A percentile compares a stretch with the other conserved stretches of the same genome.
These are phyloP conservation scores for Ceratobasidium sp. DNA, from an alignment of 1,284 basidiomycete genomes.

Conservation along the genomic window DNA sequence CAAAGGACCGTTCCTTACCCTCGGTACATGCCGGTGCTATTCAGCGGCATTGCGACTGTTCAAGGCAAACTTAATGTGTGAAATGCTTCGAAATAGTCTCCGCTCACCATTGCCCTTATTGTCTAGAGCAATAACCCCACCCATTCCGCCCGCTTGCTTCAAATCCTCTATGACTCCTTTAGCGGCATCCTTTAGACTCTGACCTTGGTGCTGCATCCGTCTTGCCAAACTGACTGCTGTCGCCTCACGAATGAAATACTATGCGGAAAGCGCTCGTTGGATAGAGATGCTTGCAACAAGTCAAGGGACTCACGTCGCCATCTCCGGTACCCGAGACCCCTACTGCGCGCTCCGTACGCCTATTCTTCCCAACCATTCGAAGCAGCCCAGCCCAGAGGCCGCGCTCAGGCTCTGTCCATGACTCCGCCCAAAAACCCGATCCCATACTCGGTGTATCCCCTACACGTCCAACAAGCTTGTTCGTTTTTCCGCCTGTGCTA, in stretches of 20 bases:
- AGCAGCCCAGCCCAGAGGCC: conserved; percentile 61
- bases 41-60: conserved; percentile 76
- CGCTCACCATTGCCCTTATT: conserved; percentile 70
- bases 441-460: conserved; percentile 85
- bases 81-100: conserved; percentile 26
- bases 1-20: conserved; percentile 59
- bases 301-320: conserved; percentile 73
- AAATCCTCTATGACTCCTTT: conserved; percentile 71
- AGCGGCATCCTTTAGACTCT: conserved; percentile 71
- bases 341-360: conserved; percentile 64
- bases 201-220: conserved; percentile 73
- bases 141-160: conserved; percentile 69
- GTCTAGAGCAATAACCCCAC: conserved; percentile 81
- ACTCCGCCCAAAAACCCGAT: conserved; percentile 84
- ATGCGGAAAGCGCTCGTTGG: background rate
- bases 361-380: conserved; percentile 60
- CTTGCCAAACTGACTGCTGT: conserved; percentile 76
- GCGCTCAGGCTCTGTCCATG: conserved; percentile 68
- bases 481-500: conserved; percentile 85
- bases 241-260: conserved; percentile 83
- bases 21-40: conserved; percentile 84
- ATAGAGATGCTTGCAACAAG: background rate
- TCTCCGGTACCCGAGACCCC: conserved; percentile 87
- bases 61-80: conserved; percentile 18
- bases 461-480: conserved; percentile 76